Conservation (phyloP, 1,139 yeast species). For the Eremothecium cymbalariae region DNA sequence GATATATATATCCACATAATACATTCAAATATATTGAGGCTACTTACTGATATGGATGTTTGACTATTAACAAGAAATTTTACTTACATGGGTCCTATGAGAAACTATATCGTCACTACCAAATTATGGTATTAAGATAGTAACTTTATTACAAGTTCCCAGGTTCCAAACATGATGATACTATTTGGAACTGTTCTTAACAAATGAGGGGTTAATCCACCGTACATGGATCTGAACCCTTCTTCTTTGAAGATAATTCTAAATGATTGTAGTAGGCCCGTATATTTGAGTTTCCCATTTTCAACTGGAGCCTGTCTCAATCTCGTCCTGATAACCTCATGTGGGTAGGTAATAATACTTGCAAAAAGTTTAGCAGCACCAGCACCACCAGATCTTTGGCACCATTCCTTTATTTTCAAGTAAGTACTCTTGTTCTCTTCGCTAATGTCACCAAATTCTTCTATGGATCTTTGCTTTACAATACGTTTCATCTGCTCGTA, state of each 20-base stretch:
- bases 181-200: slow-evolving; percentile 96
- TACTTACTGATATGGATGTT: too few species aligned
- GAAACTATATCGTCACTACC: too few species aligned
- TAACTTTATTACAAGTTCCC: slow-evolving; percentile 83
- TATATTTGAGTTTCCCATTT: slow-evolving; percentile 77
- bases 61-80: too few species aligned
- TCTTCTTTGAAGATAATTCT: slow-evolving; percentile 77
- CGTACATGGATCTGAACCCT: slow-evolving; percentile 88
- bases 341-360: slow-evolving; percentile 90
- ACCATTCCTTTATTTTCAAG: slow-evolving; percentile 79
- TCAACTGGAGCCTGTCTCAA: slow-evolving; percentile 87
- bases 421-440: slow-evolving; percentile 45
- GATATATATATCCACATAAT: too few species aligned
- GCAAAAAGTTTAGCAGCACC: slow-evolving; percentile 95
- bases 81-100: too few species aligned
- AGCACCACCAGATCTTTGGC: slow-evolving; percentile 94
- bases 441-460: slow-evolving; percentile 31
- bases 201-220: slow-evolving; percentile 95
- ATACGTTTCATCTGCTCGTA: slow-evolving; percentile 88
- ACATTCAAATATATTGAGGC: too few species aligned
- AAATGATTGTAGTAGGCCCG: slow-evolving; percentile 85
- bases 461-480: slow-evolving; percentile 51
- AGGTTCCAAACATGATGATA: slow-evolving; percentile 97
- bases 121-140: too few species aligned
- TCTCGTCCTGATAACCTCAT: slow-evolving; percentile 93